Conservation (phyloP, 2,329 filamentous ascomycete species). For the Penicillium sclerotiorum region DNA sequence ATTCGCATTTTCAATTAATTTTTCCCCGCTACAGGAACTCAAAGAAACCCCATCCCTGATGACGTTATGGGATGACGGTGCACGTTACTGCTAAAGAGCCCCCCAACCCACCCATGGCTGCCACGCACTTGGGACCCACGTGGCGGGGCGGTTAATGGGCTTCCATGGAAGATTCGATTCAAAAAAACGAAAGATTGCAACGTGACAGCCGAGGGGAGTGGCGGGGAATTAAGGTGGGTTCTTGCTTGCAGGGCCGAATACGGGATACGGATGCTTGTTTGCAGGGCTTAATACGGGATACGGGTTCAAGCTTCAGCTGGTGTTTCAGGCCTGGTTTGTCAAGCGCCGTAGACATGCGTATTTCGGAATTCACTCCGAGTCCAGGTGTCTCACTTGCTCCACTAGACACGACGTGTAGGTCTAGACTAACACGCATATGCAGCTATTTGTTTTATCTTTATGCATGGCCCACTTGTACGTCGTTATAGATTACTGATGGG, state of each 20-base stretch:
- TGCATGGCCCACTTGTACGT: no score
- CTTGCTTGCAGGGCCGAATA: no score
- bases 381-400: no score
- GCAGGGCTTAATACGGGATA: neutral
- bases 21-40: neutral
- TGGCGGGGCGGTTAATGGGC: neutral
- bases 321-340: neutral
- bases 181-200: neutral
- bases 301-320: neutral
- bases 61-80: neutral
- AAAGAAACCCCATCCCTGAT: neutral
- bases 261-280: no score
- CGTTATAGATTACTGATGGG: no score
- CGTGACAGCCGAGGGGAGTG: neutral
- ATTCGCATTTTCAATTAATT: neutral
- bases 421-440: neutral
- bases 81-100: conserved; percentile 1
- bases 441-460: no score
- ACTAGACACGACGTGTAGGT: no score
- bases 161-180: neutral
- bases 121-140: conserved; percentile 2
- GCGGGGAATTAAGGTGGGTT: neutral
- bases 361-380: no score
- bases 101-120: conserved; percentile 1
- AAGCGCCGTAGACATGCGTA: no score